Evolutionary conservation across 2,329 filamentous ascomycete species (phyloP).

Genomic region (Chrysoporthe austroafricana): DNA sequence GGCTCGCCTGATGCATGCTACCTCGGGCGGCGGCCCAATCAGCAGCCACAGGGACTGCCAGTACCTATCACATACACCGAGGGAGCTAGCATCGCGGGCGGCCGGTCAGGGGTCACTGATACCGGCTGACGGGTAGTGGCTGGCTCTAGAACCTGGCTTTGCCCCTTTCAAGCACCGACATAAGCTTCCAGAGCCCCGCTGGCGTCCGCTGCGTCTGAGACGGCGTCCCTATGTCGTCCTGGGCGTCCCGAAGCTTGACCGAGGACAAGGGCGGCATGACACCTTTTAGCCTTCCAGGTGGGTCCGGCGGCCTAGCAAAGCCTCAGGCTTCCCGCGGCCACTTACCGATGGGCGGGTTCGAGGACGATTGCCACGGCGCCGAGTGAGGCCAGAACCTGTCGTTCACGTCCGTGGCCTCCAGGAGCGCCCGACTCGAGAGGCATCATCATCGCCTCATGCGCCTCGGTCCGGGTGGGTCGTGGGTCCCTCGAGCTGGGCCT

Average conservation of each 20-base stretch:
- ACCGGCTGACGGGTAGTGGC: not conserved
- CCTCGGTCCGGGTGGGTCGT: not conserved
- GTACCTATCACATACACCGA: not conserved
- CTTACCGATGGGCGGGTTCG: not conserved
- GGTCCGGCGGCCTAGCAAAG: not conserved
- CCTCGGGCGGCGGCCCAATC: constrained; percentile 4
- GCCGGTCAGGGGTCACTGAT: not conserved
- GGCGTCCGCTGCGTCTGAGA: not conserved
- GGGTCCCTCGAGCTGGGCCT: not conserved
- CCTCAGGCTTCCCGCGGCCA: not conserved
- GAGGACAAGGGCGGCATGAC: not conserved
- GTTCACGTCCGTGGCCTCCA: not conserved
- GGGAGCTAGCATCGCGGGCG: not conserved
- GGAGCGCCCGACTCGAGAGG: not conserved
- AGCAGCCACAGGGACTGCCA: not conserved
- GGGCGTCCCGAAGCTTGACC: no score
- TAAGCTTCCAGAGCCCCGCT: not conserved
- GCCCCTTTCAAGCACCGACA: not conserved
- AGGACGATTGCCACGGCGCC: not conserved
- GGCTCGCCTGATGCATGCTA: not conserved
- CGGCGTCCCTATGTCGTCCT: not conserved
- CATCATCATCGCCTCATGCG: not conserved
- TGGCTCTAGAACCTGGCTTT: not conserved
- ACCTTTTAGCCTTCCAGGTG: not conserved
- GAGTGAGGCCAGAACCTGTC: not conserved